Conservation (phyloP, 202 grass and related monocot genomes). For the Elaeis oleifera region DNA sequence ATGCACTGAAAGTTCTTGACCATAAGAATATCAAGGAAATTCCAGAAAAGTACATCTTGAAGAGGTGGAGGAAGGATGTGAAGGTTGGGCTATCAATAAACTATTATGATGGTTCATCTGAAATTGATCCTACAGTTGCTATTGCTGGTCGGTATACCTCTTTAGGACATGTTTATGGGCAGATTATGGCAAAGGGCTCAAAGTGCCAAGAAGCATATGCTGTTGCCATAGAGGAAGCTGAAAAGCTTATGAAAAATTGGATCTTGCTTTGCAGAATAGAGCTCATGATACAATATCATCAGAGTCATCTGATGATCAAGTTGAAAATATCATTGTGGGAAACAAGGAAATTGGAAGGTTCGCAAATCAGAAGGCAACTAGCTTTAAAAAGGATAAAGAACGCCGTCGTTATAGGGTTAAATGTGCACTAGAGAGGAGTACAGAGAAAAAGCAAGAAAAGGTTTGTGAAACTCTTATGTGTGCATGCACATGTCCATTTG, state of each 20-base stretch:
- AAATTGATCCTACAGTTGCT: constrained; percentile 31
- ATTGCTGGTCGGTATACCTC: constrained; percentile 26
- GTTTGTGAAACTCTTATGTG: neutral
- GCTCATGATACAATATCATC: constrained; percentile 1
- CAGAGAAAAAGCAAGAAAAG: constrained; percentile 13
- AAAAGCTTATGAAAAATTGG: constrained; percentile 23
- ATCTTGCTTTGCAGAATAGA: constrained; percentile 25
- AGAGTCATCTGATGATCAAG: constrained; percentile 19
- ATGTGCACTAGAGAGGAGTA: constrained; percentile 2
- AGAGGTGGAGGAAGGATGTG: constrained; percentile 33
- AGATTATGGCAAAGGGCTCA: constrained; percentile 25
- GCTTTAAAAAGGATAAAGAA: constrained; percentile 3
- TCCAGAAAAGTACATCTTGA: constrained; percentile 37
- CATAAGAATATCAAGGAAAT: constrained; percentile 41
- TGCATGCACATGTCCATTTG: neutral
- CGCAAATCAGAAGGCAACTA: constrained; percentile 6
- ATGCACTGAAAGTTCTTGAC: constrained; percentile 35
- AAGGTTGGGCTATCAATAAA: constrained; percentile 15
- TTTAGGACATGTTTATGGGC: constrained; percentile 13
- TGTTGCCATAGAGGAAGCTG: constrained; percentile 23
- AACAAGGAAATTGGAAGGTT: constrained; percentile 7
- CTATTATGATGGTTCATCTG: constrained; percentile 22
- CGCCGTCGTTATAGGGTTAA: neutral
- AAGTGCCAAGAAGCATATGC: constrained; percentile 28
- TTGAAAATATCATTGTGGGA: neutral